These are phyloP conservation scores for Oryza australiensis DNA, from an alignment of 176 grass and related monocot genomes.

Conservation along the genomic window DNA sequence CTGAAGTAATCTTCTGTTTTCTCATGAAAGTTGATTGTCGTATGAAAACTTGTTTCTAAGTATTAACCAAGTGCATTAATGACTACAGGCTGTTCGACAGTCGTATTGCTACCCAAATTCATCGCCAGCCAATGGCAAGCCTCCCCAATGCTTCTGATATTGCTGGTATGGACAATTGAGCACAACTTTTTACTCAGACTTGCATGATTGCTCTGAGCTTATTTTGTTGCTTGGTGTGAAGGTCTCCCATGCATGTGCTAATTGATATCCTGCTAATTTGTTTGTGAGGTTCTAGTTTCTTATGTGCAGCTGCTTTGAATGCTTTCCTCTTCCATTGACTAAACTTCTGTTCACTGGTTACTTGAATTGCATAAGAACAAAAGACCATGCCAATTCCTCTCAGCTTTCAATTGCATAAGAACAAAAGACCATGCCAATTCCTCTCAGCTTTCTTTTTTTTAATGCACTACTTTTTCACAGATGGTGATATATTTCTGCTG, in stretches of 20 bases:
- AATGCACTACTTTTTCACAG: neutral
- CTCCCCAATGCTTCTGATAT: conserved; percentile 33
- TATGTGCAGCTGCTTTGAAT: neutral
- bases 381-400: neutral
- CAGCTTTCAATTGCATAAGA: neutral
- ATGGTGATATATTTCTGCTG: neutral
- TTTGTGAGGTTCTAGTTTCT: neutral
- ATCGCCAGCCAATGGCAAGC: conserved; percentile 44
- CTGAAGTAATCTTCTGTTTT: conserved; percentile 67
- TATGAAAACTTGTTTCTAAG: neutral
- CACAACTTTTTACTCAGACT: neutral
- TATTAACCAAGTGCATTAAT: conserved; percentile 33
- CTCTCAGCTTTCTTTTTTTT: neutral
- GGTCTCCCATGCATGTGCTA: neutral
- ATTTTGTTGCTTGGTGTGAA: neutral
- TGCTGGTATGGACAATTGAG: conserved; percentile 41
- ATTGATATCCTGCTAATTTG: neutral
- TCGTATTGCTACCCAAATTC: conserved; percentile 28
- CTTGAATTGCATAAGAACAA: neutral
- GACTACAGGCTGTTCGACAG: conserved; percentile 43
- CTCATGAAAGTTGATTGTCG: conserved; percentile 5
- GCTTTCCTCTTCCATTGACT: neutral
- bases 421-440: neutral
- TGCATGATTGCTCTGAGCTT: neutral
- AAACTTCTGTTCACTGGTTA: neutral